Base-by-base conservation (phyloP, 2,329 filamentous ascomycete genomes). In the Alternaria arborescens region DNA sequence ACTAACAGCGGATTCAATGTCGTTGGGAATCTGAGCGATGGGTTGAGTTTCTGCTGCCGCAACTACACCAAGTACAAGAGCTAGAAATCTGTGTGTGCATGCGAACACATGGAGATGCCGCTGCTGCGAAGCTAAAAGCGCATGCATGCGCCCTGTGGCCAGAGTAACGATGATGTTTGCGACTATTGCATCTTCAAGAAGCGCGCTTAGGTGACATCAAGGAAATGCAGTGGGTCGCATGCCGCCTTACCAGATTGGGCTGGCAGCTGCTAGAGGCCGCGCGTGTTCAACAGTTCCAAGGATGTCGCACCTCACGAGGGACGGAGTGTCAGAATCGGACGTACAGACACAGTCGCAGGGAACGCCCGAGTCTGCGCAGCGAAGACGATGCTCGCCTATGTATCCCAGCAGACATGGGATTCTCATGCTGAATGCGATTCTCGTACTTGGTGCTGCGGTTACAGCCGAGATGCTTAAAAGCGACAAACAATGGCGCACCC, bases 271-370 rank as follows among this genome's bases (percentile, higher is more conserved):
- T 47, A 47, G 42, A 56, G 59, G 51, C 34, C 47, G 54, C 53
- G 58, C 53, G 58, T 61, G 53, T 61, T 53, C 56, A 50, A 44
- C 58, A 53, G 18, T 44, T 52, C 52, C 40, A 48, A 60, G 48
- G 52, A 12, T 34, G 20, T 38, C 18, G 46, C 46, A 46, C 32
- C 22, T 42, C 53, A 52, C 47, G 53, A 46, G 32, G 43, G 24
- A 60, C 12, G 16, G n/a, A 41, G 20, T 48, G 26, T 18, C 51
- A 43, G 38, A 53, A 22, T 18, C 16, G 16, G 36, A 36, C n/a
- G 18, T 16, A 44, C 32, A 40, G 20, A 22, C 47, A 51, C 26
- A 51, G 38, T 20, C 42, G 28, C 51, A 53, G 11, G 38, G 12
- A 16, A 42, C 40, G 40, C 20, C 40, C 8, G 40, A 42, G 40